A percentile compares a stretch with the other conserved stretches of the same genome.
These are phyloP conservation scores for Heterobasidion irregulare DNA, from an alignment of 1,284 basidiomycete genomes.

Conservation along the genomic window DNA sequence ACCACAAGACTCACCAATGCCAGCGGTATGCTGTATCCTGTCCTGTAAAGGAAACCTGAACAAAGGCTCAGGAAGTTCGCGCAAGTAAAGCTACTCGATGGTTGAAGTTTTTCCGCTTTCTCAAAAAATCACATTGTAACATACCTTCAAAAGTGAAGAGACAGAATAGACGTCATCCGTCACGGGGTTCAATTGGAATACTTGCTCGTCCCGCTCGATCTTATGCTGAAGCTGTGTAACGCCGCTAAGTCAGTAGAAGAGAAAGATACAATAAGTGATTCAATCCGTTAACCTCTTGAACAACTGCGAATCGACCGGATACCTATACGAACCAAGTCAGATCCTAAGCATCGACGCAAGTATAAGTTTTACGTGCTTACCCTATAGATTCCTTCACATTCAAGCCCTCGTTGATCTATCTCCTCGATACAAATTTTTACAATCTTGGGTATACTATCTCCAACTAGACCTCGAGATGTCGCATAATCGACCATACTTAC, in stretches of 20 bases:
- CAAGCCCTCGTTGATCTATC: constrained; percentile 74
- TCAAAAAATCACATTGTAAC: not conserved
- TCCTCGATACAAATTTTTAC: constrained; percentile 80
- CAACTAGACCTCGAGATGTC: constrained; percentile 67
- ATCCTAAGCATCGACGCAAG: not conserved
- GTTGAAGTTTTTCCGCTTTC: not conserved
- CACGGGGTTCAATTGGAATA: constrained; percentile 69
- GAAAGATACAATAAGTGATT: too few species aligned
- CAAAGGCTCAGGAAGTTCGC: constrained; percentile 90
- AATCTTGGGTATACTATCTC: constrained; percentile 77
- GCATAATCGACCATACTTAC: constrained; percentile 90
- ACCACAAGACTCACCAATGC: constrained; percentile 42
- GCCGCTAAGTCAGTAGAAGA: not conserved
- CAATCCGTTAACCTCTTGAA: constrained; percentile 53
- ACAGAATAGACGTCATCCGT: constrained; percentile 86
- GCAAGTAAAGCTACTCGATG: constrained; percentile 63
- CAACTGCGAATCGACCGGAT: constrained; percentile 78
- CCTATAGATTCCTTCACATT: constrained; percentile 81
- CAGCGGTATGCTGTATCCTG: constrained; percentile 75
- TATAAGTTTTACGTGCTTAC: constrained; percentile 29
- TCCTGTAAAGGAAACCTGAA: constrained; percentile 83
- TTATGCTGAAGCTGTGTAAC: constrained; percentile 66
- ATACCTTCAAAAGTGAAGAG: constrained; percentile 86
- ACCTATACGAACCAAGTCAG: constrained; percentile 34
- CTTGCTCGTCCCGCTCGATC: constrained; percentile 85